Evolutionary conservation across 1,139 yeast species (phyloP), one percentile per base, ranked within the genome.

Genomic region (Magnusiomyces clavatus): DNA sequence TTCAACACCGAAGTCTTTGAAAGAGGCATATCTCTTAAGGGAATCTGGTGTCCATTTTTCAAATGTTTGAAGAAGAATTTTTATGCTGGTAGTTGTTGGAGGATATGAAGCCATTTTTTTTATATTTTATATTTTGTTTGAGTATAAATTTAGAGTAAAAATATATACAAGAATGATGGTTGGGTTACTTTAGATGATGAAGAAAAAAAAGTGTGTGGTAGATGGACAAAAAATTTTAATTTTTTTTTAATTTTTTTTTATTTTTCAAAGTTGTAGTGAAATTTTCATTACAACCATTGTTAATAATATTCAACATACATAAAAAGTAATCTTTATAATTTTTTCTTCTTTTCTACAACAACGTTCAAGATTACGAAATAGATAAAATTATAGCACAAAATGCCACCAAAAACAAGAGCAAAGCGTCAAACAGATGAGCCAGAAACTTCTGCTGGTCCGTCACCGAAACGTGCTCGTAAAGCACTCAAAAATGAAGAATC

Each of bases 1-100:
- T 39, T 57, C 57, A 20, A 61, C 54, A 55, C 66, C 64, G n/a
- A 59, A 58, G 34, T 61, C 62, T 42, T 64, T 56, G 53, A 69
- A 64, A 11, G 70, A 66, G 11, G 60, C 57, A 52, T 67, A 69
- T 8, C 69, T 61, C 51, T 66, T 64, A 35, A 59, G 56, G 13
- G 65, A 45, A 46, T 68, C 72, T 6, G 57, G 60, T 2, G 65
- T 61, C 65, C 65, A 62, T 45, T 55, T 56, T 17, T 53, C 44
- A 38, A 60, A 48, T 3, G 55, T 55, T 19, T 47, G 51, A 6
- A 54, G 52, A 6, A 62, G 55, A 39, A 53, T 46, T 34, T 55
- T 54, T 16, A 60, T 58, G n/a, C 56, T 60, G 55, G 50, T 61
- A 54, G 45, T 56, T 46, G 60, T 49, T 39, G 54, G 47, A 12